Conservation (phyloP, 257 asterid species). For the Solanum ossicruentum region DNA sequence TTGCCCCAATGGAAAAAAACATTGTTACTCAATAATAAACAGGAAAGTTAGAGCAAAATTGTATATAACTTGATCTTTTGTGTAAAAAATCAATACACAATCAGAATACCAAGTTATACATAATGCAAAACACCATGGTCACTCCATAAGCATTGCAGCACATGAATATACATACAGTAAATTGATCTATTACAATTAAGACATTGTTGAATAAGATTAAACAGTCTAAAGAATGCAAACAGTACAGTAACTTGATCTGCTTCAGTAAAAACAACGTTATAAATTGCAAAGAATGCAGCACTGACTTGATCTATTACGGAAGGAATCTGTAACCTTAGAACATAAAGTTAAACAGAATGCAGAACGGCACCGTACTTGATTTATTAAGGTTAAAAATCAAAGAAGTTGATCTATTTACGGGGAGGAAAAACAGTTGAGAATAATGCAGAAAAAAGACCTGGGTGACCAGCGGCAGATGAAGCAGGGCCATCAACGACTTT, state of each 20-base stretch:
- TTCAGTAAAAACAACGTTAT: neutral
- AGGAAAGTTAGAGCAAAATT: neutral
- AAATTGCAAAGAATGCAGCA: neutral
- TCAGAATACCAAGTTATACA: neutral
- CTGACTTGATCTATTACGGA: neutral
- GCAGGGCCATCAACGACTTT: conserved; percentile 74
- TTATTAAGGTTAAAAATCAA: neutral
- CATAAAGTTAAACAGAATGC: neutral
- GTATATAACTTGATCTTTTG: neutral
- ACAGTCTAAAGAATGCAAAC: neutral
- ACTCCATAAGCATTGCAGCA: neutral
- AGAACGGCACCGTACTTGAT: neutral
- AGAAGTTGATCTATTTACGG: neutral
- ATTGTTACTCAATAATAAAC: neutral
- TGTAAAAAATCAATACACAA: neutral
- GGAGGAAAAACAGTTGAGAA: neutral
- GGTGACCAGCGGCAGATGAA: conserved; percentile 96
- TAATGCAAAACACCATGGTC: neutral
- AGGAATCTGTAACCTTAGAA: neutral
- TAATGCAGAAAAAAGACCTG: conserved; percentile 29
- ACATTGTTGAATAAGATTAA: neutral
- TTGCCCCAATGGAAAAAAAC: neutral
- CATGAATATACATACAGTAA: neutral
- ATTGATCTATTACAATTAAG: neutral
- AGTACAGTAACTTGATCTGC: neutral